These are phyloP conservation scores for Aspergillus sp. DNA, from an alignment of 2,329 filamentous ascomycete species.

Conservation along the genomic window DNA sequence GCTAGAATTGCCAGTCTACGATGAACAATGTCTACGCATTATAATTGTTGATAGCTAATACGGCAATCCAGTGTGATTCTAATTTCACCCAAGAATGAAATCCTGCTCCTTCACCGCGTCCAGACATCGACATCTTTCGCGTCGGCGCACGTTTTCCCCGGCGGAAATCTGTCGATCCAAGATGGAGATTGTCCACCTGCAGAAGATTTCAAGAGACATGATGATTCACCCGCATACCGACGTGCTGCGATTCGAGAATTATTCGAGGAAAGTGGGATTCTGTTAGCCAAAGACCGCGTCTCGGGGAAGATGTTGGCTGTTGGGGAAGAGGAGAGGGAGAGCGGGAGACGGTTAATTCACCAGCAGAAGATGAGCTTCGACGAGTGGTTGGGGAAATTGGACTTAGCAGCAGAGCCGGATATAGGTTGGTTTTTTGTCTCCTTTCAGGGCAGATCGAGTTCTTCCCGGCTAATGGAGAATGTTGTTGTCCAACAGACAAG, in stretches of 20 bases:
- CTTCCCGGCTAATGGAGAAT: too few species aligned
- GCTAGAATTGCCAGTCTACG: background rate
- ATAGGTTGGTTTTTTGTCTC: constrained; percentile 39
- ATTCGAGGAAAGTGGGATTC: constrained; percentile 90
- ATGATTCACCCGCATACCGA: constrained; percentile 70
- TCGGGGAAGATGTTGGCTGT: constrained; percentile 56
- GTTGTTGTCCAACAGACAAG: constrained; percentile 53
- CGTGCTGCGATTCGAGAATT: constrained; percentile 82
- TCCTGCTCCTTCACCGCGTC: constrained; percentile 83
- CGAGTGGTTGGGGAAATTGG: constrained; percentile 54
- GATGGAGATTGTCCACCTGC: constrained; percentile 59
- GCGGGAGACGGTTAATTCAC: constrained; percentile 66
- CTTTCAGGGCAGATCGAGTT: too few species aligned
- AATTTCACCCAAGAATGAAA: constrained; percentile 78
- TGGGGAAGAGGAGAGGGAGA: constrained; percentile 55
- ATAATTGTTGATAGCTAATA: constrained; percentile 7
- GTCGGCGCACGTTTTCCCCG: constrained; percentile 92
- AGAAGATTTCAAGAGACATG: constrained; percentile 55
- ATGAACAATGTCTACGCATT: background rate
- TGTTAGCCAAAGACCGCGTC: constrained; percentile 56
- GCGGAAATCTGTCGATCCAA: constrained; percentile 72
- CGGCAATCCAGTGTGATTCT: constrained; percentile 63
- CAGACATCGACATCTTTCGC: constrained; percentile 78
- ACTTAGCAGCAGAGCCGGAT: constrained; percentile 47
- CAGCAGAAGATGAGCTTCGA: constrained; percentile 59